A percentile compares a stretch with the other conserved stretches of the same genome.
Evolutionary conservation across 164 flowering plant genomes (phyloP).

Genomic region (Tetrastigma voinierianum): DNA sequence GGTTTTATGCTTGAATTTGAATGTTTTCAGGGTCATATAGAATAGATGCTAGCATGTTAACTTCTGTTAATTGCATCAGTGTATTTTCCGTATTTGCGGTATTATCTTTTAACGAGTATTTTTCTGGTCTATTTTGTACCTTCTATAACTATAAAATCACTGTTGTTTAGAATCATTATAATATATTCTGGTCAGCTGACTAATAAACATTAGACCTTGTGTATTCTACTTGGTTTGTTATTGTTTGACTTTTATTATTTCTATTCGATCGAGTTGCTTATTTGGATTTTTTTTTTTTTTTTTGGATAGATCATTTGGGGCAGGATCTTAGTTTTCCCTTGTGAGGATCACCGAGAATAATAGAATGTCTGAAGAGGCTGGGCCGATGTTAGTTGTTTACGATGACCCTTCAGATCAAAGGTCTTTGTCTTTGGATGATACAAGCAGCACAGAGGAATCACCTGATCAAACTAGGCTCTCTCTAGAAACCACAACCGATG

Average conservation of each 20-base stretch:
- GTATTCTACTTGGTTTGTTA: not conserved
- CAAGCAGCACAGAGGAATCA: slow-evolving; percentile 86
- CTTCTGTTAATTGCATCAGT: too few relatives aligned
- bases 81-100: too few relatives aligned
- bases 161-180: too few relatives aligned
- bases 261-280: not conserved
- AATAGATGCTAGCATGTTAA: too few relatives aligned
- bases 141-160: too few relatives aligned
- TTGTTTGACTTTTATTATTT: not conserved
- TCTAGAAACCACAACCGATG: slow-evolving; percentile 59
- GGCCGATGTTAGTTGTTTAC: slow-evolving; percentile 51
- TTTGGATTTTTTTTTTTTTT: not conserved
- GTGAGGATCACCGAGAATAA: slow-evolving; percentile 7
- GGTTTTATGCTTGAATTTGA: too few relatives aligned
- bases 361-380: slow-evolving; percentile 67
- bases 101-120: too few relatives aligned
- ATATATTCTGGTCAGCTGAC: too few relatives aligned
- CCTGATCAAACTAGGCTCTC: slow-evolving; percentile 74
- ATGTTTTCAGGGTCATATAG: too few relatives aligned
- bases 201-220: not conserved
- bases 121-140: too few relatives aligned
- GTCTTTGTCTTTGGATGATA: slow-evolving; percentile 77
- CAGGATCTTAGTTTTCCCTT: slow-evolving; percentile 6
- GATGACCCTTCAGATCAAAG: slow-evolving; percentile 84
- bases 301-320: not conserved